A percentile compares a stretch with the other conserved stretches of the same genome.
Evolutionary conservation across 2,329 filamentous ascomycete species (phyloP).

Genomic region (Colletotrichum musae): DNA sequence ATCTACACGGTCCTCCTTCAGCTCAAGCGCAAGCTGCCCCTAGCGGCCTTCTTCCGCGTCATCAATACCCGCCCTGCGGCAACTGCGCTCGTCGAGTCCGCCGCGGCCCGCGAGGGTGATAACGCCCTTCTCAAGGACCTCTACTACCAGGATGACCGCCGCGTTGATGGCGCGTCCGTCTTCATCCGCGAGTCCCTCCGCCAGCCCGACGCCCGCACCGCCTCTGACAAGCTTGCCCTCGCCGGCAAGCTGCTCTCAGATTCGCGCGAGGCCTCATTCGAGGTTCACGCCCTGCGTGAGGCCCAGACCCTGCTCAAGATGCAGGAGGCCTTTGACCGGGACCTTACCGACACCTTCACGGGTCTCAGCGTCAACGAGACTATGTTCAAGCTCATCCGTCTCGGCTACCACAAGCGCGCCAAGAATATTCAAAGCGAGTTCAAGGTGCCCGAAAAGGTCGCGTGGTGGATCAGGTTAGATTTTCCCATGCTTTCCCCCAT

Average conservation of each 20-base stretch:
- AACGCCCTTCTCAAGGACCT: slow-evolving; percentile 92
- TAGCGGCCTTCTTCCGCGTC: slow-evolving; percentile 92
- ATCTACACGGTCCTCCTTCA: slow-evolving; percentile 91
- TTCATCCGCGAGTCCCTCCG: slow-evolving; percentile 87
- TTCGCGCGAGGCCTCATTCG: slow-evolving; percentile 82
- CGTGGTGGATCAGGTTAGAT: slow-evolving; percentile 82
- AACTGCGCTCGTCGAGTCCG: slow-evolving; percentile 89
- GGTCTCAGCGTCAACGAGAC: slow-evolving; percentile 93
- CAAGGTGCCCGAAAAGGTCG: slow-evolving; percentile 90
- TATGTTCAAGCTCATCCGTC: slow-evolving; percentile 86
- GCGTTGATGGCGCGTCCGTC: slow-evolving; percentile 88
- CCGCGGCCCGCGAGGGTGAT: slow-evolving; percentile 77
- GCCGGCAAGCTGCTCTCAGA: slow-evolving; percentile 88
- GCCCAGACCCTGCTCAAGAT: slow-evolving; percentile 84
- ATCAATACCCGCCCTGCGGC: slow-evolving; percentile 90
- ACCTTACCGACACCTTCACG: slow-evolving; percentile 82
- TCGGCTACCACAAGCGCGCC: slow-evolving; percentile 87
- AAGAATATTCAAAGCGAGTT: slow-evolving; percentile 93
- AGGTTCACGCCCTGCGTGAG: slow-evolving; percentile 84
- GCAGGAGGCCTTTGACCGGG: slow-evolving; percentile 89
- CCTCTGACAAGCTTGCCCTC: slow-evolving; percentile 89
- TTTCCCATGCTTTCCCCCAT: neutral
- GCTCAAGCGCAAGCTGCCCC: slow-evolving; percentile 89
- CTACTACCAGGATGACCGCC: slow-evolving; percentile 96
- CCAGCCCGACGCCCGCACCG: slow-evolving; percentile 77